phyloP scores from a whole-genome alignment of 805 yeast species.

The Hanseniaspora vineae region DNA sequence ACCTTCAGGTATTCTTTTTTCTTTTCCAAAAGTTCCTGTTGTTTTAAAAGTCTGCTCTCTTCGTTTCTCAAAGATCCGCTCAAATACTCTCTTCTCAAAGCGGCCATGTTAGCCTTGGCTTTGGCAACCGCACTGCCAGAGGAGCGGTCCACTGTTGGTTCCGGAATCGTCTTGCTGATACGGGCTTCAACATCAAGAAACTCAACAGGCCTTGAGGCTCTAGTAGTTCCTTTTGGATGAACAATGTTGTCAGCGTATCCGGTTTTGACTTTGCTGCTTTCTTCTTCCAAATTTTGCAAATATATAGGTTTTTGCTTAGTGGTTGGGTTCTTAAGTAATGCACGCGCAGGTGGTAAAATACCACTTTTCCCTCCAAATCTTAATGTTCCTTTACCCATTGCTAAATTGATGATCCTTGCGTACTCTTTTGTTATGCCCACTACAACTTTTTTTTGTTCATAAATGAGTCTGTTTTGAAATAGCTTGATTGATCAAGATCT shows the following conservation, averaged over 20 bases:
- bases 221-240: slow-evolving; percentile 50
- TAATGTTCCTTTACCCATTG: slow-evolving; percentile 36
- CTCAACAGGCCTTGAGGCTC: slow-evolving; percentile 40
- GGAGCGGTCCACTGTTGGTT: slow-evolving; percentile 26
- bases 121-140: slow-evolving; percentile 18
- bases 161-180: slow-evolving; percentile 39
- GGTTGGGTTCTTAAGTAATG: slow-evolving; percentile 56
- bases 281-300: slow-evolving; percentile 7
- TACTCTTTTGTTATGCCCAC: background rate
- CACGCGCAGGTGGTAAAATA: slow-evolving; percentile 64
- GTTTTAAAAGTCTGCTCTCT: slow-evolving; percentile 32
- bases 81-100: slow-evolving; percentile 60
- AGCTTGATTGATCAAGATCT: no score
- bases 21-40: slow-evolving; percentile 20
- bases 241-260: slow-evolving; percentile 65
- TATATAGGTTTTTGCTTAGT: slow-evolving; percentile 29
- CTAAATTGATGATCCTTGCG: background rate
- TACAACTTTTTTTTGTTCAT: background rate
- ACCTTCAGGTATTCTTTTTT: slow-evolving; percentile 21
- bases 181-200: slow-evolving; percentile 48
- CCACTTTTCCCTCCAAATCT: slow-evolving; percentile 57
- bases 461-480: no score
- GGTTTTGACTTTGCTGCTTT: slow-evolving; percentile 28
- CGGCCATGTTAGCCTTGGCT: slow-evolving; percentile 18
- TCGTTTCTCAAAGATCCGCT: slow-evolving; percentile 47